phyloP scores from a whole-genome alignment of 768 basidiomycete genomes.

The Exidia glandulosa region DNA sequence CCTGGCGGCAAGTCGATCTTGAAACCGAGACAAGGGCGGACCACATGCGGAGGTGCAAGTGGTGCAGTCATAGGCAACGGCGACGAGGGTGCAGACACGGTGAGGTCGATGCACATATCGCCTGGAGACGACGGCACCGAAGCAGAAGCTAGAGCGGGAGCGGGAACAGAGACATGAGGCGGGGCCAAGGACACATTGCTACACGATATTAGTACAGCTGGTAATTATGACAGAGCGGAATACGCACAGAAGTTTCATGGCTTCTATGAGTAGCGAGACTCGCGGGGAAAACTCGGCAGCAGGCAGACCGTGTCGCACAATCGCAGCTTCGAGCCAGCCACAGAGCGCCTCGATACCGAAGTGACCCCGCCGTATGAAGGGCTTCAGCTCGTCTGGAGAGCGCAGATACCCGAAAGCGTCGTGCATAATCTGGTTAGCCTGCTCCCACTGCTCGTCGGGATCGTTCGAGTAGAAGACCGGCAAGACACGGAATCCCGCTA shows the following conservation, averaged over 20 bases:
- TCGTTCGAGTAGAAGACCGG: not conserved
- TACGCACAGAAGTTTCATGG: not conserved
- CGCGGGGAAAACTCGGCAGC: no score
- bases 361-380: not conserved
- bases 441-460: not conserved
- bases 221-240: no score
- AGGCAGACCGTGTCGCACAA: not conserved
- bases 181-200: no score
- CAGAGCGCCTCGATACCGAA: not conserved
- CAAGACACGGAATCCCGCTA: not conserved
- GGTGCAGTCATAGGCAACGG: no score
- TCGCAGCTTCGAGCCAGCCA: not conserved
- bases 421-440: not conserved
- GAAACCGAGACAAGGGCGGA: not conserved
- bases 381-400: not conserved
- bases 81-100: not conserved
- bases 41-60: no score
- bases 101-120: constrained; percentile 10
- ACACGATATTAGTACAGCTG: no score
- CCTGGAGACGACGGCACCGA: constrained; percentile 1
- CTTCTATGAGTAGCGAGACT: not conserved
- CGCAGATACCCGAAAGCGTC: not conserved
- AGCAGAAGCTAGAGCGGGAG: not conserved
- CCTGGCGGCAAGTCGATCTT: not conserved
- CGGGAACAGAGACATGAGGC: not conserved